Percentiles rank a stretch among this genome's conserved stretches.
phyloP scores from a whole-genome alignment of 805 yeast genomes.

The Wickerhamomyces pijperi region DNA sequence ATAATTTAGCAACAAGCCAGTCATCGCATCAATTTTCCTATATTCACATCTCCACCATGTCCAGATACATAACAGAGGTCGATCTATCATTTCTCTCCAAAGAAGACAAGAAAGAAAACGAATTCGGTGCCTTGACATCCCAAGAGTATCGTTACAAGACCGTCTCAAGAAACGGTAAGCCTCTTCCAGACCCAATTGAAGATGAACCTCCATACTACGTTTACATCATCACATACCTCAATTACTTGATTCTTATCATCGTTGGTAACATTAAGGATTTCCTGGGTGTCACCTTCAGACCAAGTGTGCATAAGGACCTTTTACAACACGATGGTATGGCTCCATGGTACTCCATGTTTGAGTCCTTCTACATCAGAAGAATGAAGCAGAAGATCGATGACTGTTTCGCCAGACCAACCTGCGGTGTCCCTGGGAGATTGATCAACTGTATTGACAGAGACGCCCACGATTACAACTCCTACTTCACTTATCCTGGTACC shows the following conservation, averaged over 20 bases:
- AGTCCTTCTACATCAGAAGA: constrained; percentile 86
- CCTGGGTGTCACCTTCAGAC: constrained; percentile 65
- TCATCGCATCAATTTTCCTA: too few species aligned
- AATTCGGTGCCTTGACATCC: constrained; percentile 63
- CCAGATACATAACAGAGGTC: constrained; percentile 22
- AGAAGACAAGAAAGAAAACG: constrained; percentile 40
- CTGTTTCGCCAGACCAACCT: constrained; percentile 92
- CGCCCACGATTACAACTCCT: constrained; percentile 51
- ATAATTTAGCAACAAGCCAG: too few species aligned
- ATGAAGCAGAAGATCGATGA: constrained; percentile 86
- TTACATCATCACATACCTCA: constrained; percentile 71
- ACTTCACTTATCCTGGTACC: constrained; percentile 67
- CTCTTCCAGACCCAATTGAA: constrained; percentile 45
- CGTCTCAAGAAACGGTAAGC: constrained; percentile 40
- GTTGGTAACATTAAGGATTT: constrained; percentile 89
- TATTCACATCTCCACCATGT: too few species aligned
- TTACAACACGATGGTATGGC: constrained; percentile 83
- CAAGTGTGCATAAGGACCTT: constrained; percentile 52
- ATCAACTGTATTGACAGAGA: constrained; percentile 72
- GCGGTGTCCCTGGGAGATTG: constrained; percentile 94
- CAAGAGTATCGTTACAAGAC: constrained; percentile 55
- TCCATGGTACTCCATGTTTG: constrained; percentile 91
- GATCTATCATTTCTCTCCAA: constrained; percentile 23
- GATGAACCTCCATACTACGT: constrained; percentile 85
- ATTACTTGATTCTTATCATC: constrained; percentile 73